Evolutionary conservation across 768 basidiomycete genomes (phyloP), one percentile per base, ranked within the genome.

Genomic region (Lanmaoa rubissima): DNA sequence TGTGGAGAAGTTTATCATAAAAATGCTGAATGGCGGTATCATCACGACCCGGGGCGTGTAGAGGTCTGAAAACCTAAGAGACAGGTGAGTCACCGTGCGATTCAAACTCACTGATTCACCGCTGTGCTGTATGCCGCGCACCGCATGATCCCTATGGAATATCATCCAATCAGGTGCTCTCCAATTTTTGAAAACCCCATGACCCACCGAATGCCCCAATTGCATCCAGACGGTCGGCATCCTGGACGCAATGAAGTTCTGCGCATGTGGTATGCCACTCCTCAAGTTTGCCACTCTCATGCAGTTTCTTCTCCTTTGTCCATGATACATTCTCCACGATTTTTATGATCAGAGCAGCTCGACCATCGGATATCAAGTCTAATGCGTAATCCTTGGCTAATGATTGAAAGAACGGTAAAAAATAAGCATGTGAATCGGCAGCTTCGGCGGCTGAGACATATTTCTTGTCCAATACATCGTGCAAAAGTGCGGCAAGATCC

Each of bases 391-490:
- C 67, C 4, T 63, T 63, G 5, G 76, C 75, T 65, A 81, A 72
- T 5, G 69, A 71, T 52, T 75, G 60, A 67, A 89, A 90, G 70
- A 84, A 83, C 21, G 90, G 85, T 24, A 83, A 73, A 69, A 91
- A 87, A 66, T 82, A 89, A 53, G 75, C 71, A 70, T 83, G 83
- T 7, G 87, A 82, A 66, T 89, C 83, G 17, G 80, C 75, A 13
- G 82, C 80, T 62, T 82, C 71, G 53, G 76, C 77, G 13, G 77
- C 69, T 2, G 84, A 74, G 17, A 86, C 85, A 65, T 93, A 92
- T 76, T 93, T 92, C 75, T 88, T 90, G 79, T 92, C 90, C 35
- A 91, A 75, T 41, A 94, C 79, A 70, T 96, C 93, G 65, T 95
- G 94, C 44, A 95, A 81, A 39, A 96, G 80, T n/a, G 94, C 88